Evolutionary conservation across 208 protist genomes (phyloP), one percentile per base, ranked within the genome.

Genomic region (Trypanosoma boissoni): DNA sequence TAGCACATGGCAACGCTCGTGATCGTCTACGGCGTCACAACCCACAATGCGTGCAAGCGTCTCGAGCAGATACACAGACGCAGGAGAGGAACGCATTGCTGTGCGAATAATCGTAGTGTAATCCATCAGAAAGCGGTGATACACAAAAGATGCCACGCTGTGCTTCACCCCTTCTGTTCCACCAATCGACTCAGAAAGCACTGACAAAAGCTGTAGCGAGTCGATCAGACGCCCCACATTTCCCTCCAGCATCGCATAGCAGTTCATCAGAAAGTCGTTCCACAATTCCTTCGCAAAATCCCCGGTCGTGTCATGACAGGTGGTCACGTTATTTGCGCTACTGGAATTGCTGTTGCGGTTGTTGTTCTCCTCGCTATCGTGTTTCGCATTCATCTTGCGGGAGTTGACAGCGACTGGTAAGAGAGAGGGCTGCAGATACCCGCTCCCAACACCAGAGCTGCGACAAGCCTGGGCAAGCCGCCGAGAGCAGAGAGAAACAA

Each of bases 11-110:
- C 72, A 75, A 34, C 72, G 61, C 23, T 72, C 73, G 34, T 64
- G 67, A 45, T 80, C 76, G 10, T 58, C 51, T 32, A 78, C 79
- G 7, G 58, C 62, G 20, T 66, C 64, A 43, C 79, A 79, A 59
- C 76, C 74, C n/a, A 83, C 76, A 18, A 92, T 73, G 16, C 49
- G 57, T n/a, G 71, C 70, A 21, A 92, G 69, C 20, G 78, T 72
- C 41, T 80, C 63, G 0, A 87, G 39, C 20, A 76, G 65, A 16
- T 75, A 57, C 8, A 82, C 64, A 8, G 66, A 61, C 10, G 71
- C 42, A 0, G 72, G 64, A 9, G 57, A 61, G 39, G 51, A 58
- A 24, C 72, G 58, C 37, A 84, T 64, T 6, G 76, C 65, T 24
- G 78, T 69, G 55, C 73, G 64, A 31, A 83, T 60, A 31, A 81